Percentiles rank a stretch among this genome's conserved stretches.
These are phyloP conservation scores for Silybum marianum DNA, from an alignment of 129 eudicot species.

Conservation along the genomic window DNA sequence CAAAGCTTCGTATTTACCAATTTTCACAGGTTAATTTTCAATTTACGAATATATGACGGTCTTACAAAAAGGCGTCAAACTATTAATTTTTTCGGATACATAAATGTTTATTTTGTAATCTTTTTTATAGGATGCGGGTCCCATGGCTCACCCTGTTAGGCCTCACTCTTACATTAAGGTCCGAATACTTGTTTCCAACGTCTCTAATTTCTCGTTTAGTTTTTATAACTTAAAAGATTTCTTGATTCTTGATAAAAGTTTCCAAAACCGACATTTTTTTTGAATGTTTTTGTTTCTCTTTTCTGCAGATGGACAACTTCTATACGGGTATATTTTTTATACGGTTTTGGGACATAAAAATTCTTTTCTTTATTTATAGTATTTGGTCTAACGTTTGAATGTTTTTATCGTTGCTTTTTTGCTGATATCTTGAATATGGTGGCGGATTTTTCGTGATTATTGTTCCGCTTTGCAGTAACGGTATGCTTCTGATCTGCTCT, in stretches of 20 bases:
- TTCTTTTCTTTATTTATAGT: neutral
- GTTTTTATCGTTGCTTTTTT: slow-evolving; percentile 24
- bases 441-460: slow-evolving; percentile 22
- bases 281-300: neutral
- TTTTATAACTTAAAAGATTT: neutral
- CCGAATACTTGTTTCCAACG: neutral
- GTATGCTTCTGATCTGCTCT: slow-evolving; percentile 39
- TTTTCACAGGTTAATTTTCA: slow-evolving; percentile 67
- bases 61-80: neutral
- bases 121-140: slow-evolving; percentile 89
- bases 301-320: slow-evolving; percentile 91
- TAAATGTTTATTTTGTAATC: slow-evolving; percentile 10
- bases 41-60: neutral
- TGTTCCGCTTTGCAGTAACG: slow-evolving; percentile 57
- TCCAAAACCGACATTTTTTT: neutral
- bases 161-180: slow-evolving; percentile 98
- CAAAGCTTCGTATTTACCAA: slow-evolving; percentile 80
- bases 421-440: slow-evolving; percentile 19
- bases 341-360: neutral
- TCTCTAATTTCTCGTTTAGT: neutral
- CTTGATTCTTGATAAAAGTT: neutral
- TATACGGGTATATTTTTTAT: slow-evolving; percentile 67
- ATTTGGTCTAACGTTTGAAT: neutral
- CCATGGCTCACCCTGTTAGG: slow-evolving; percentile 99
- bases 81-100: neutral